These are phyloP conservation scores for Blastomyces gilchristii DNA, from an alignment of 2,329 filamentous ascomycete species.

Conservation along the genomic window DNA sequence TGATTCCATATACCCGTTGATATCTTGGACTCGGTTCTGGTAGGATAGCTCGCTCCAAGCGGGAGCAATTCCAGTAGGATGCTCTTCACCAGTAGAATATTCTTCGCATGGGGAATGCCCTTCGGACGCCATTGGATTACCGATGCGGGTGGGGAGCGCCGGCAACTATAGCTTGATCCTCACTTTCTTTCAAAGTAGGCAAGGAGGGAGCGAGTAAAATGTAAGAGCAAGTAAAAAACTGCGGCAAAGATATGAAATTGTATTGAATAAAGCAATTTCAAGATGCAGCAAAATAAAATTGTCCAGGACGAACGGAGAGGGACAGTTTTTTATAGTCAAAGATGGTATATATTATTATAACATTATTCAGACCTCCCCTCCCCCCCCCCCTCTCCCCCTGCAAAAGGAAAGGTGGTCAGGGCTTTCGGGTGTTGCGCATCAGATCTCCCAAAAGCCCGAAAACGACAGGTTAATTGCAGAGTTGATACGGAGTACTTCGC, in stretches of 20 bases:
- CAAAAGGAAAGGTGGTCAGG: not conserved
- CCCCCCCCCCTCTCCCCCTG: not conserved
- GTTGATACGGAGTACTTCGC: conserved; percentile 3
- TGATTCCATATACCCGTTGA: conserved; percentile 10
- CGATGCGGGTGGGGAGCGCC: not conserved
- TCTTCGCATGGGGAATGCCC: conserved; percentile 4
- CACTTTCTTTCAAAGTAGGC: not conserved
- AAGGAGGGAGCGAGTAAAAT: not conserved
- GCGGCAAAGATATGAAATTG: conserved; percentile 6
- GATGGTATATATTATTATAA: conserved; percentile 1
- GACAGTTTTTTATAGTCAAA: conserved; percentile 2
- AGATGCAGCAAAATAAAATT: not conserved
- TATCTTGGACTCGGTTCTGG: conserved; percentile 7
- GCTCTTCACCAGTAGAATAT: not conserved
- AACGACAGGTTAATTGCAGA: not conserved
- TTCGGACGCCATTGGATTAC: conserved; percentile 3
- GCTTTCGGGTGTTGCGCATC: not conserved
- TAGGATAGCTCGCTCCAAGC: conserved; percentile 13
- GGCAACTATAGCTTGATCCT: not conserved
- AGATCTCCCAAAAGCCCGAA: conserved; percentile 1
- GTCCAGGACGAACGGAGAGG: not conserved
- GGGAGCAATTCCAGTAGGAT: conserved; percentile 8
- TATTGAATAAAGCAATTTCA: not conserved
- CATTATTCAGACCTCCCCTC: not conserved
- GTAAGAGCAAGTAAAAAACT: not conserved